Percentiles rank a stretch among this genome's conserved stretches.
phyloP scores from a whole-genome alignment of 176 grass and related monocot species.

The Oryza glaberrima region DNA sequence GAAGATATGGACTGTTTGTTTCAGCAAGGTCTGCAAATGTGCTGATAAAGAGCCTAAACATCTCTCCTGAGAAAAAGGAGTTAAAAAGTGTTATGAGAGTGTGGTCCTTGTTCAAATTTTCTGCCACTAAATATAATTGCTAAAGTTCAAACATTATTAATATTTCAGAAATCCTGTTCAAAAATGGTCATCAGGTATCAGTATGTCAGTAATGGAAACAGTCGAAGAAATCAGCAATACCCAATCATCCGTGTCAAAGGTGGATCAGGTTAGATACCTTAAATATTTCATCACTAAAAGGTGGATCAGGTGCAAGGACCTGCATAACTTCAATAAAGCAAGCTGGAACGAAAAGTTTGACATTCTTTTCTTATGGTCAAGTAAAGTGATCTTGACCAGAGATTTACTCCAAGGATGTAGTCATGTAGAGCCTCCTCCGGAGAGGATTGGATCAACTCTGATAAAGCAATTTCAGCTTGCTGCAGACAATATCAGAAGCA shows the following conservation, averaged over 20 bases:
- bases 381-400: slow-evolving; percentile 67
- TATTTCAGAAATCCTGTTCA: not conserved
- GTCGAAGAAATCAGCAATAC: slow-evolving; percentile 2
- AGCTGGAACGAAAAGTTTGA: not conserved
- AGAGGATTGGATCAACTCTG: slow-evolving; percentile 76
- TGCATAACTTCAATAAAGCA: slow-evolving; percentile 73
- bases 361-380: slow-evolving; percentile 52
- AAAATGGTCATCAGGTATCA: slow-evolving; percentile 30
- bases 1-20: slow-evolving; percentile 76
- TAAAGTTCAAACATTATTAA: slow-evolving; percentile 6
- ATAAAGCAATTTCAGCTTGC: slow-evolving; percentile 84
- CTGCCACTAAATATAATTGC: slow-evolving; percentile 22
- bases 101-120: not conserved
- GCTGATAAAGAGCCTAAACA: slow-evolving; percentile 86
- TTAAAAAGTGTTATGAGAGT: slow-evolving; percentile 24
- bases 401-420: slow-evolving; percentile 58
- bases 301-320: slow-evolving; percentile 81
- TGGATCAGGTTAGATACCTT: slow-evolving; percentile 86
- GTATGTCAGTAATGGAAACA: slow-evolving; percentile 8
- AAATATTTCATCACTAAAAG: slow-evolving; percentile 80
- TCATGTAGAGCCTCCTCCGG: slow-evolving; percentile 50
- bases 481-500: slow-evolving; percentile 51
- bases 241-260: slow-evolving; percentile 49
- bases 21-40: slow-evolving; percentile 82
- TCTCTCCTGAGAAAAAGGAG: slow-evolving; percentile 64